phyloP scores from a whole-genome alignment of 192 early-diverging fungal species.

The Mortierella claussenii region DNA sequence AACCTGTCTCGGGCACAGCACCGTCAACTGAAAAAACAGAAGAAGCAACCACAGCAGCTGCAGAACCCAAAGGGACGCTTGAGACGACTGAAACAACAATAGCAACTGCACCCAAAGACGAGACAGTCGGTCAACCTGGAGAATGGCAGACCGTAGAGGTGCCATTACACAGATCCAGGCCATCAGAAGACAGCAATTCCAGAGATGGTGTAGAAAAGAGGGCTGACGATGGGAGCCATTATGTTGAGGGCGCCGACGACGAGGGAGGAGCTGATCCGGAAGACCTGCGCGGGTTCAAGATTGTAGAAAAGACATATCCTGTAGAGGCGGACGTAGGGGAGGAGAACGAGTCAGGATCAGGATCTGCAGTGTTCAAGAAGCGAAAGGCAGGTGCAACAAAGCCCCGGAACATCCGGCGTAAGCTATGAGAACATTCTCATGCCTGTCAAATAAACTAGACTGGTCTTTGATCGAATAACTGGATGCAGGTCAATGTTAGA shows the following conservation, averaged over 20 bases:
- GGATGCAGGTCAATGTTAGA: too few species aligned
- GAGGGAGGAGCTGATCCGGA: conserved; percentile 63
- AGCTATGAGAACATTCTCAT: too few species aligned
- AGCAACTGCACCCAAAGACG: conserved; percentile 7
- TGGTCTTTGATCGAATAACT: too few species aligned
- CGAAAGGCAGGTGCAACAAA: conserved; percentile 53
- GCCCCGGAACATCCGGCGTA: conserved; percentile 53
- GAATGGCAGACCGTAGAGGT: conserved; percentile 54
- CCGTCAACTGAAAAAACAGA: background rate
- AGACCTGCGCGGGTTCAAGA: conserved; percentile 59
- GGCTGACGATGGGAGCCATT: conserved; percentile 4
- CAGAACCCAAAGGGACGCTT: background rate
- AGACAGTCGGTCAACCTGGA: conserved; percentile 41
- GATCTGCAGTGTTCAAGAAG: conserved; percentile 60
- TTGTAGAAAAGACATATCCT: conserved; percentile 64
- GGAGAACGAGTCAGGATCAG: conserved; percentile 10
- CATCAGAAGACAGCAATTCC: background rate
- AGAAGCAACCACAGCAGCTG: background rate
- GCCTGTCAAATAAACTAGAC: too few species aligned
- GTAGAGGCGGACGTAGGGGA: conserved; percentile 28
- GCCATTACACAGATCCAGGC: conserved; percentile 10
- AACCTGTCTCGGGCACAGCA: background rate
- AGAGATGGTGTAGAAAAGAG: background rate
- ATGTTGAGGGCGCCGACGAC: conserved; percentile 25
- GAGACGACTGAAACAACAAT: too few species aligned